Evolutionary conservation across 352 stramenopile species (phyloP).

Genomic region (Peronosclerospora sorghi): DNA sequence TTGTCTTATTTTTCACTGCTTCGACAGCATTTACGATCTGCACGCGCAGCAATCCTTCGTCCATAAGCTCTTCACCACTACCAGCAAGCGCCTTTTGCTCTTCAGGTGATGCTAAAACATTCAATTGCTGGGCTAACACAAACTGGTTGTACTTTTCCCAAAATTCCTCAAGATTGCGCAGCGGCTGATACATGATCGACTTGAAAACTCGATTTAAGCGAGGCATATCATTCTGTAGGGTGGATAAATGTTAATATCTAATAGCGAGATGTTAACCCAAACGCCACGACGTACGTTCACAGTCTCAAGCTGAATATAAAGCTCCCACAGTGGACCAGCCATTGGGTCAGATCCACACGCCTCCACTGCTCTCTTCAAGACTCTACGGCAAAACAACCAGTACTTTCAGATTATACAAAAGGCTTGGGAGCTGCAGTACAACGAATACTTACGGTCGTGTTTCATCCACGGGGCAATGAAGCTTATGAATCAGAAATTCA

Average conservation of each 20-base stretch:
- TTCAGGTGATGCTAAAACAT: constrained; percentile 44
- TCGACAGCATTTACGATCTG: constrained; percentile 77
- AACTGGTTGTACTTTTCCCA: constrained; percentile 84
- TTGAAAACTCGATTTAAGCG: constrained; percentile 75
- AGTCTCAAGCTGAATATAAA: constrained; percentile 72
- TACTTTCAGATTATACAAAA: background rate
- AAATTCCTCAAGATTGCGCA: constrained; percentile 73
- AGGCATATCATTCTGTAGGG: constrained; percentile 65
- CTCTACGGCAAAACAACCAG: constrained; percentile 13
- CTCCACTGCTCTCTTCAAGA: constrained; percentile 41
- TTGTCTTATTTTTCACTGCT: constrained; percentile 54
- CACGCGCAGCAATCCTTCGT: constrained; percentile 67
- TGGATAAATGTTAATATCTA: background rate
- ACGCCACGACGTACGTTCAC: constrained; percentile 36
- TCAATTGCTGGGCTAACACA: constrained; percentile 59
- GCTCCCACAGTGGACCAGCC: constrained; percentile 62
- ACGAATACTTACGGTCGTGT: constrained; percentile 32
- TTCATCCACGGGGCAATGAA: constrained; percentile 49
- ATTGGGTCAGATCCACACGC: constrained; percentile 53
- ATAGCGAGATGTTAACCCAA: background rate
- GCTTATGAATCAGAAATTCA: constrained; percentile 58
- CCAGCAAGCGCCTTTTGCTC: constrained; percentile 47
- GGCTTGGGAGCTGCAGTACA: background rate
- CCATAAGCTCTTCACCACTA: constrained; percentile 51
- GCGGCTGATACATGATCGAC: constrained; percentile 53